Percentiles rank a stretch among this genome's conserved stretches.
Conservation (phyloP, 2,329 filamentous ascomycete species). For the Diplodia corticola region DNA sequence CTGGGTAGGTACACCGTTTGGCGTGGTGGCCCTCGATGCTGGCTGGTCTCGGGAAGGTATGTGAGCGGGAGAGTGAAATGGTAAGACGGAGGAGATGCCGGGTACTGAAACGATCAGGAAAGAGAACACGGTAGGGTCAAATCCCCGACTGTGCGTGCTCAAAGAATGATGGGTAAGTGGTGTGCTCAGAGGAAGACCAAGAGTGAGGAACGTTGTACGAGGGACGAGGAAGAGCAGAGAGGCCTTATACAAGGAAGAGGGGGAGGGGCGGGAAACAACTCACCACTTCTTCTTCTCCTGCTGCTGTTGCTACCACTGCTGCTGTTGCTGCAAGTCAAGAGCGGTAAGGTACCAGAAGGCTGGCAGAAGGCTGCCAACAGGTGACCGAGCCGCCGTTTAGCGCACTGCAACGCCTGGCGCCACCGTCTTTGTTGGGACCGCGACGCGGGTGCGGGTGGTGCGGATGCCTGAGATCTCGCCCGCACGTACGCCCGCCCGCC, state of each 20-base stretch:
- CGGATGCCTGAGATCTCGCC: constrained; percentile 18
- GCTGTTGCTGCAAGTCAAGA: background rate
- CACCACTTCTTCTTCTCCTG: background rate
- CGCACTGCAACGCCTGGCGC: constrained; percentile 14
- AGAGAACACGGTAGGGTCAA: background rate
- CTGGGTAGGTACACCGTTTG: background rate
- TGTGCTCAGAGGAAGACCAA: background rate
- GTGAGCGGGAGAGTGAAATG: background rate
- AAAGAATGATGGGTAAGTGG: too few species aligned
- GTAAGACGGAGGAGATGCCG: background rate
- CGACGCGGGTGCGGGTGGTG: background rate
- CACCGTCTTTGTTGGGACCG: constrained; percentile 18
- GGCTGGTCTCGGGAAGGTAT: constrained; percentile 1
- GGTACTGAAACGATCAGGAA: background rate
- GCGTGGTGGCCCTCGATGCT: background rate
- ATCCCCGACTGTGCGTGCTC: background rate
- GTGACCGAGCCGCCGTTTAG: constrained; percentile 7
- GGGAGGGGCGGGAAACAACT: background rate
- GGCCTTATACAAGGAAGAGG: constrained; percentile 21
- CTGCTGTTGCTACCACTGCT: too few species aligned
- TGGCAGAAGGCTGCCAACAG: constrained; percentile 9
- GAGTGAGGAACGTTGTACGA: background rate
- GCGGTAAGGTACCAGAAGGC: background rate
- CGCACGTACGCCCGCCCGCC: background rate
- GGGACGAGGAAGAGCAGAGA: background rate